Evolutionary conservation across 352 stramenopile genomes (phyloP).

Genomic region (Pythium sukuiense): DNA sequence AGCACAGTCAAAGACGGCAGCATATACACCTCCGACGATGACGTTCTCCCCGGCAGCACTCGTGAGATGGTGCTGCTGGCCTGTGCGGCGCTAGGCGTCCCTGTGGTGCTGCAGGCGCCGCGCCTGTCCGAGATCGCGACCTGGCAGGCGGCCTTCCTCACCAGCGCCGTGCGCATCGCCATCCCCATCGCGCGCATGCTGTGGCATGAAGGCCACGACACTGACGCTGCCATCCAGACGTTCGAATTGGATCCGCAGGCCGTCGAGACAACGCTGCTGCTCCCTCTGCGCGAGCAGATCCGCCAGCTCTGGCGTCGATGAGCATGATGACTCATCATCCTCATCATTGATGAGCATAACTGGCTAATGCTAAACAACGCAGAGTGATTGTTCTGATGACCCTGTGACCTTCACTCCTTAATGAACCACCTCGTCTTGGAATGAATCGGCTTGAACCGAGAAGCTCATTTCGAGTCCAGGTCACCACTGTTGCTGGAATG

Average conservation of each 20-base stretch:
- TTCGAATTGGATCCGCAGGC: constrained; percentile 13
- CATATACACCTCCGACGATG: constrained; percentile 47
- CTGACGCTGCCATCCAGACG: neutral
- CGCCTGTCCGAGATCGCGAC: constrained; percentile 44
- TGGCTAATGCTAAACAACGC: neutral
- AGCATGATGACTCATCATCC: no score
- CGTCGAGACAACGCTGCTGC: neutral
- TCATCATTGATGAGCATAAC: constrained; percentile 11
- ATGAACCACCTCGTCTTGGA: constrained; percentile 15
- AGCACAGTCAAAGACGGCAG: constrained; percentile 38
- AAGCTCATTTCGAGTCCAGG: neutral
- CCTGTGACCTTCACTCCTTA: constrained; percentile 19
- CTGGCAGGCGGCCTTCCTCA: constrained; percentile 76
- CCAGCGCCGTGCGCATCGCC: constrained; percentile 47
- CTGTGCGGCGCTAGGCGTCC: constrained; percentile 56
- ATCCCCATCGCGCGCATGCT: constrained; percentile 17
- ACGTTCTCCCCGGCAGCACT: constrained; percentile 59
- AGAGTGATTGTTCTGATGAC: constrained; percentile 21
- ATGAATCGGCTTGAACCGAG: neutral
- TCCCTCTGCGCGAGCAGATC: constrained; percentile 13
- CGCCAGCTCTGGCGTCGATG: constrained; percentile 20
- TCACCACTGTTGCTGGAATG: neutral
- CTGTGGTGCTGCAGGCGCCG: constrained; percentile 52
- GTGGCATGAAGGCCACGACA: constrained; percentile 9
- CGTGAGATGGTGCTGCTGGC: constrained; percentile 62